A percentile compares a stretch with the other conserved stretches of the same genome.
These are phyloP conservation scores for Barbatosphaeria neglecta DNA, from an alignment of 495 filamentous ascomycete species.

Conservation along the genomic window DNA sequence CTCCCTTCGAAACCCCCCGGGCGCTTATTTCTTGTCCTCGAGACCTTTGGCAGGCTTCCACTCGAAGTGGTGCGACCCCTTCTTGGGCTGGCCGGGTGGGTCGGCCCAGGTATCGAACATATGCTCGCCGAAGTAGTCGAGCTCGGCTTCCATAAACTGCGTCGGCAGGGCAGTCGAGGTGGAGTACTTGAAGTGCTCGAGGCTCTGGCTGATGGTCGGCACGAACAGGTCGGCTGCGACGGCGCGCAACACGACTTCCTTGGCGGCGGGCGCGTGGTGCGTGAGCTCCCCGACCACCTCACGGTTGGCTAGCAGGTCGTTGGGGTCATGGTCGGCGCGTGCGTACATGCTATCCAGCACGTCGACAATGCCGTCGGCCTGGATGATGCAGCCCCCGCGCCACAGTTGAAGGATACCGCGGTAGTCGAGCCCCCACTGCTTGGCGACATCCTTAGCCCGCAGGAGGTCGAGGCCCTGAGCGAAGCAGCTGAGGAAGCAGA, in stretches of 20 bases:
- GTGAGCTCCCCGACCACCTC: constrained; percentile 44
- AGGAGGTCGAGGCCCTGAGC: constrained; percentile 60
- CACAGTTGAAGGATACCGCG: constrained; percentile 53
- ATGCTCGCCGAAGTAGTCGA: constrained; percentile 68
- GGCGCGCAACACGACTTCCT: constrained; percentile 44
- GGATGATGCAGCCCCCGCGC: constrained; percentile 65
- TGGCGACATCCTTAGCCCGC: constrained; percentile 43
- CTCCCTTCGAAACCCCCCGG: background rate
- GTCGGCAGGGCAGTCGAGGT: constrained; percentile 48
- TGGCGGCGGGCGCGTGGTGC: constrained; percentile 38
- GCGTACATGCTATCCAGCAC: constrained; percentile 36
- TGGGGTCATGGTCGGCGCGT: constrained; percentile 4
- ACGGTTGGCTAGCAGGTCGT: constrained; percentile 36
- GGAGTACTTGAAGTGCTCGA: constrained; percentile 62
- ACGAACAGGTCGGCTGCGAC: constrained; percentile 52
- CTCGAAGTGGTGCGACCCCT: constrained; percentile 45
- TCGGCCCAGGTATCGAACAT: constrained; percentile 47
- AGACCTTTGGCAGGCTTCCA: constrained; percentile 36
- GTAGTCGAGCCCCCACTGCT: constrained; percentile 54
- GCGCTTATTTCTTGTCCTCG: background rate
- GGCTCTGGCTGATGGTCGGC: constrained; percentile 48
- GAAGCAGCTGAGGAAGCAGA: constrained; percentile 50
- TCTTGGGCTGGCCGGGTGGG: constrained; percentile 33
- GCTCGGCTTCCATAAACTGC: constrained; percentile 62
- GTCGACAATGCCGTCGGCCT: constrained; percentile 53